A percentile compares a stretch with the other conserved stretches of the same genome.
Evolutionary conservation across 129 eudicot species (phyloP).

Genomic region (Deinandra increscens): DNA sequence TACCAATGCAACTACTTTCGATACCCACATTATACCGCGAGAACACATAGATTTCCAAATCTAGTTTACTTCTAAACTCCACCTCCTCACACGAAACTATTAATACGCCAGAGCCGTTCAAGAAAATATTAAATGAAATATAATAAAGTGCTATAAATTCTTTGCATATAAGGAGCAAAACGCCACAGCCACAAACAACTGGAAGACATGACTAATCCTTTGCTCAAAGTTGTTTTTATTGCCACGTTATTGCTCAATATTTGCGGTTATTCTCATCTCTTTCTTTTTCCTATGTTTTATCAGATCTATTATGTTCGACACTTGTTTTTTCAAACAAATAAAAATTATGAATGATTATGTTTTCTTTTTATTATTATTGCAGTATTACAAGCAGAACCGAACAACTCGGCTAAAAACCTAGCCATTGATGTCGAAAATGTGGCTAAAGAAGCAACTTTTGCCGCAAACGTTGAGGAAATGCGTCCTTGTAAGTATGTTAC

Average conservation of each 20-base stretch:
- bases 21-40: too few relatives aligned
- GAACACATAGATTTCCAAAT: too few relatives aligned
- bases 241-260: not conserved
- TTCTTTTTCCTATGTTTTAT: not conserved
- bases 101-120: too few relatives aligned
- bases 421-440: not conserved
- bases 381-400: not conserved
- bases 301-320: not conserved
- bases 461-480: not conserved
- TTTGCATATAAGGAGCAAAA: not conserved
- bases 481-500: not conserved
- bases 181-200: not conserved
- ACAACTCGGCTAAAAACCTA: not conserved
- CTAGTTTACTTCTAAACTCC: too few relatives aligned
- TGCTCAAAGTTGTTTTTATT: not conserved
- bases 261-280: not conserved
- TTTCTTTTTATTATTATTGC: not conserved
- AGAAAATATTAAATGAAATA: too few relatives aligned
- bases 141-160: slow-evolving; percentile 1
- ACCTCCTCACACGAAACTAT: too few relatives aligned
- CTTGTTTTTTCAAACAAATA: not conserved
- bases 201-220: not conserved
- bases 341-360: not conserved
- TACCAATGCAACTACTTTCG: too few relatives aligned
- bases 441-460: not conserved